phyloP scores from a whole-genome alignment of 2,329 filamentous ascomycete genomes.

The Ascochyta koolunga region DNA sequence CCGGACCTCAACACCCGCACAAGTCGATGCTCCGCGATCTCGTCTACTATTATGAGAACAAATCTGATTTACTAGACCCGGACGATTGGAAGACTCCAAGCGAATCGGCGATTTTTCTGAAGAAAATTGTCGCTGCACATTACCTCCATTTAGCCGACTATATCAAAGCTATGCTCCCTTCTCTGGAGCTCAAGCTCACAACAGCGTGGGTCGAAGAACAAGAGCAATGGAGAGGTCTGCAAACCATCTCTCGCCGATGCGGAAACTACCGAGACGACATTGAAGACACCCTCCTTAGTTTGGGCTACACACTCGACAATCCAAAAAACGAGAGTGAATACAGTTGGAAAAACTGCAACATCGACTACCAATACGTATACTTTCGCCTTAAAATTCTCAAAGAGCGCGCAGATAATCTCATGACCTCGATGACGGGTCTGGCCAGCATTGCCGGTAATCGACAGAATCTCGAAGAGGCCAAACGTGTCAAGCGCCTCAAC shows the following conservation, averaged over 20 bases:
- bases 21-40: slow-evolving; percentile 38
- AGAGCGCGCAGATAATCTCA: slow-evolving; percentile 41
- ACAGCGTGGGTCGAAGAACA: slow-evolving; percentile 43
- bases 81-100: slow-evolving; percentile 30
- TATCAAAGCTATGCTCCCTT: slow-evolving; percentile 44
- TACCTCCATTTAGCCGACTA: slow-evolving; percentile 43
- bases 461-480: slow-evolving; percentile 44
- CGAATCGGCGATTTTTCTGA: slow-evolving; percentile 36
- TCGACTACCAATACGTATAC: slow-evolving; percentile 44
- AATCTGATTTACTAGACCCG: slow-evolving; percentile 23
- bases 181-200: slow-evolving; percentile 39
- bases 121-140: slow-evolving; percentile 44
- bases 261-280: slow-evolving; percentile 46
- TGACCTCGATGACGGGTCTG: slow-evolving; percentile 43
- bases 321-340: neutral
- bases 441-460: slow-evolving; percentile 43
- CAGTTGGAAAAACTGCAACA: slow-evolving; percentile 36
- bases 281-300: slow-evolving; percentile 39
- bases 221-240: slow-evolving; percentile 43
- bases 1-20: slow-evolving; percentile 27
- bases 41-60: slow-evolving; percentile 34
- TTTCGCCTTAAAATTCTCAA: slow-evolving; percentile 42
- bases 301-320: slow-evolving; percentile 31
- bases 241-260: slow-evolving; percentile 42
- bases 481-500: slow-evolving; percentile 42